Base-by-base conservation (phyloP, 2,329 filamentous ascomycete species). In the Ceratocystiopsis sp. region DNA sequence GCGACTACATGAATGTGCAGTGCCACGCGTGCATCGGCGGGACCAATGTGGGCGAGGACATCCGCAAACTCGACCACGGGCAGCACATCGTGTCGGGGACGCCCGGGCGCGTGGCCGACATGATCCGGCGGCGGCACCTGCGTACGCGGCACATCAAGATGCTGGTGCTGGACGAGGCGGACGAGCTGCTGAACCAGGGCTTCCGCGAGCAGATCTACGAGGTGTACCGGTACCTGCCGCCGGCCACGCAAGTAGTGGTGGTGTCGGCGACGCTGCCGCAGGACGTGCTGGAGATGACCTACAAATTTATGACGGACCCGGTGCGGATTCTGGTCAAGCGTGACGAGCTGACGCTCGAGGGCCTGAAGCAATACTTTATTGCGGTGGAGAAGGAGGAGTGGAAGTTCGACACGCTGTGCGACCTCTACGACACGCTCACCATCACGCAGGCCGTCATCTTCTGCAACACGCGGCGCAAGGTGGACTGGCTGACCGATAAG, bases 401-500 rank as follows among this genome's bases (percentile, higher is more conserved):
- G 91, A 98, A 98, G 63, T 94, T 98, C 54, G 91, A 98, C 61
- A 98, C 91, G 3, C 78, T 98, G 5, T 96, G 86, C 63, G 91
- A 98, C 66, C 79, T 98, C 45, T 98, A 98, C 71, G 91, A 98
- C 61, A 96, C 91, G 13, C 74, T 98, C 38, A 98, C 91, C 44
- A 96, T 98, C 58, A 96, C 91, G 15, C 91, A 96, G 66, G 91
- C 91, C 38, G 91, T 98, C 60, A 98, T 98, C 60, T 98, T 98
- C 72, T 98, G 91, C 73, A 98, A 98, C 65, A 98, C 91, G 8
- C 80, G 91, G 52, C 78, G 91, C 62, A 98, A 98, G 82, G 91
- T 98, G 42, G 91, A 98, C 62, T 98, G 91, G 91, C 68, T 98
- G 47, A 96, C 91, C 5, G 91, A 98, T 66, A 98, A 98, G 72